Evolutionary conservation across 805 yeast genomes (phyloP).

Genomic region (Schwanniomyces pseudopolymorphus): DNA sequence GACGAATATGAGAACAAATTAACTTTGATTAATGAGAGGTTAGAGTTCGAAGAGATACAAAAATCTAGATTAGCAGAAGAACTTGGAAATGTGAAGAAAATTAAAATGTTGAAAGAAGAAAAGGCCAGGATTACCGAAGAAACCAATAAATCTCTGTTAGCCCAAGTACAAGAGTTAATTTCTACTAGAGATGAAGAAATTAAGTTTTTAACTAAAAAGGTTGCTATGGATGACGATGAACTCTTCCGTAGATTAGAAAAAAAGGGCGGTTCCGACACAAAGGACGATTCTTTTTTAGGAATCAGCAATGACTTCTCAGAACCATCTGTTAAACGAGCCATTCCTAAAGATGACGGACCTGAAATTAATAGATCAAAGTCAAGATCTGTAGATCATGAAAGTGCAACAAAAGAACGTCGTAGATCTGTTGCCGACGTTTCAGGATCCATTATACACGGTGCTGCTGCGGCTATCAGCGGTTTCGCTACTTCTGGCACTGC

Average conservation of each 20-base stretch:
- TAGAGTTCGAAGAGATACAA: constrained; percentile 39
- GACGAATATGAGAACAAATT: constrained; percentile 33
- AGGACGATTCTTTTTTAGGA: constrained; percentile 21
- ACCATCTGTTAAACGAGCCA: constrained; percentile 4
- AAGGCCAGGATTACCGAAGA: constrained; percentile 29
- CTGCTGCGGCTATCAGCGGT: constrained; percentile 13
- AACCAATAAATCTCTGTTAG: constrained; percentile 18
- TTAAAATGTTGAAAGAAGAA: constrained; percentile 38
- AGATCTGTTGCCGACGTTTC: neutral
- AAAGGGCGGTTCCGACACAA: neutral
- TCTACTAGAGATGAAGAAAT: constrained; percentile 34
- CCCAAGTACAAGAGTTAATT: constrained; percentile 27
- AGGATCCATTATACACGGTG: constrained; percentile 5
- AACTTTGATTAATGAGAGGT: constrained; percentile 25
- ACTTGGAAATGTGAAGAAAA: constrained; percentile 38
- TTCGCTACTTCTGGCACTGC: constrained; percentile 13
- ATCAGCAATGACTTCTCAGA: constrained; percentile 29
- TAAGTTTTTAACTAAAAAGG: constrained; percentile 28
- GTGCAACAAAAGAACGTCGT: neutral
- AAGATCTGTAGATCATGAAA: neutral
- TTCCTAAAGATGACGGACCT: constrained; percentile 4
- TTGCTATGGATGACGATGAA: constrained; percentile 31
- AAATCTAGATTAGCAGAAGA: constrained; percentile 37
- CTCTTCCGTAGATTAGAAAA: constrained; percentile 11
- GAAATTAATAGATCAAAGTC: neutral